phyloP scores from a whole-genome alignment of 768 basidiomycete species.

The Collybiopsis confluens region DNA sequence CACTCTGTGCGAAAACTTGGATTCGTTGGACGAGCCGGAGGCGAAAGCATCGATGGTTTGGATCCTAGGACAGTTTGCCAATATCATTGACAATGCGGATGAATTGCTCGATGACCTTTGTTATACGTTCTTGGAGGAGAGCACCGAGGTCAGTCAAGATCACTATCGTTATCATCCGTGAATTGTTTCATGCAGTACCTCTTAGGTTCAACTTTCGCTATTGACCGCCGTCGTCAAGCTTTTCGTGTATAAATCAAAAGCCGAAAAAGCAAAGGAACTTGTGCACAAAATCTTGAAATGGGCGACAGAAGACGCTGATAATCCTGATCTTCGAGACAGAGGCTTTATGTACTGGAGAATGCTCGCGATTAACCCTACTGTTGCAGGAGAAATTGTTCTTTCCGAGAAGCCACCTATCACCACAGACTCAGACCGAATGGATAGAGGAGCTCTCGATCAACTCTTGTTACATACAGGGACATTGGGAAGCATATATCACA shows the following conservation, averaged over 20 bases:
- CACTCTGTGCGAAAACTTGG: slow-evolving; percentile 87
- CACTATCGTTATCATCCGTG: background rate
- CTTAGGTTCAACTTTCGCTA: slow-evolving; percentile 90
- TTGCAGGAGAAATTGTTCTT: slow-evolving; percentile 86
- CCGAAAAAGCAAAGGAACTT: slow-evolving; percentile 81
- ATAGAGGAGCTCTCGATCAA: slow-evolving; percentile 93
- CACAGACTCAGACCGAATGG: slow-evolving; percentile 98
- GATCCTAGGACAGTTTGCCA: slow-evolving; percentile 95
- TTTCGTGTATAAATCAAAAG: slow-evolving; percentile 84
- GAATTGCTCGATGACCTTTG: slow-evolving; percentile 91
- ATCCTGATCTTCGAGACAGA: slow-evolving; percentile 93
- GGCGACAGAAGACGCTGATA: slow-evolving; percentile 97
- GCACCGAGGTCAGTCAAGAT: slow-evolving; percentile 69
- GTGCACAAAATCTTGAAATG: slow-evolving; percentile 95
- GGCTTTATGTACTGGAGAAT: slow-evolving; percentile 99
- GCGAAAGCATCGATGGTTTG: slow-evolving; percentile 97
- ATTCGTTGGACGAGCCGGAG: slow-evolving; percentile 91
- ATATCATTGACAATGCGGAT: slow-evolving; percentile 93
- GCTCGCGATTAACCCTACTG: slow-evolving; percentile 86
- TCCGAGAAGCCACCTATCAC: slow-evolving; percentile 94
- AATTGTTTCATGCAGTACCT: background rate
- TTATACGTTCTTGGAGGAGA: slow-evolving; percentile 87
- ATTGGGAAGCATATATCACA: slow-evolving; percentile 94
- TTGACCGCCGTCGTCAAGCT: slow-evolving; percentile 94
- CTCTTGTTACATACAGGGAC: slow-evolving; percentile 91